Evolutionary conservation across 73 alveolate species (phyloP).

Genomic region (Paramecium octaurelia): DNA sequence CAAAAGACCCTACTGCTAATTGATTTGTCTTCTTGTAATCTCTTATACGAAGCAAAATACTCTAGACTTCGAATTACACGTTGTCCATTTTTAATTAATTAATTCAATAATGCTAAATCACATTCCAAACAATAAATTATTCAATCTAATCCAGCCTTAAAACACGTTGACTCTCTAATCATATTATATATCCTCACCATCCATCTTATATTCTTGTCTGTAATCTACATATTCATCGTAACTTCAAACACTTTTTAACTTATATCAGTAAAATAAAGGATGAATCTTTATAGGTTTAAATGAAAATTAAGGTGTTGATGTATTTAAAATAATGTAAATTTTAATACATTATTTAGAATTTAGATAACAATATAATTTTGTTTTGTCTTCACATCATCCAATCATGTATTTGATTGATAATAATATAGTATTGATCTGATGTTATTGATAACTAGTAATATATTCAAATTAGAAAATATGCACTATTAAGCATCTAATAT

Average conservation of each 20-base stretch:
- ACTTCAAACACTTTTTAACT: neutral
- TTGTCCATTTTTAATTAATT: constrained; percentile 5
- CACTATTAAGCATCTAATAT: neutral
- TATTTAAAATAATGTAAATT: neutral
- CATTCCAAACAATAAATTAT: neutral
- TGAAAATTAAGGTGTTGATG: too few relatives aligned
- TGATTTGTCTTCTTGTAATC: constrained; percentile 24
- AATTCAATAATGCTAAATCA: neutral
- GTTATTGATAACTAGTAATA: too few relatives aligned
- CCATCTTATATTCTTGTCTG: neutral
- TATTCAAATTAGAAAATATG: neutral
- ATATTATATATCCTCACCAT: too few relatives aligned
- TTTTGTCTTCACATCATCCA: too few relatives aligned
- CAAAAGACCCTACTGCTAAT: neutral
- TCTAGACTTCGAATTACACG: constrained; percentile 42
- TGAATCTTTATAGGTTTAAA: neutral
- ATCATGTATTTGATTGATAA: too few relatives aligned
- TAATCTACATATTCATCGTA: neutral
- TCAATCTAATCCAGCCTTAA: neutral
- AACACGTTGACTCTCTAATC: neutral
- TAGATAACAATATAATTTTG: too few relatives aligned
- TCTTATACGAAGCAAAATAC: neutral
- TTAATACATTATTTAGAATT: neutral
- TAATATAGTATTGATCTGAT: too few relatives aligned
- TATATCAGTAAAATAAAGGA: too few relatives aligned